phyloP scores from a whole-genome alignment of 805 yeast genomes.

The Zygosaccharomyces pseudorouxii region DNA sequence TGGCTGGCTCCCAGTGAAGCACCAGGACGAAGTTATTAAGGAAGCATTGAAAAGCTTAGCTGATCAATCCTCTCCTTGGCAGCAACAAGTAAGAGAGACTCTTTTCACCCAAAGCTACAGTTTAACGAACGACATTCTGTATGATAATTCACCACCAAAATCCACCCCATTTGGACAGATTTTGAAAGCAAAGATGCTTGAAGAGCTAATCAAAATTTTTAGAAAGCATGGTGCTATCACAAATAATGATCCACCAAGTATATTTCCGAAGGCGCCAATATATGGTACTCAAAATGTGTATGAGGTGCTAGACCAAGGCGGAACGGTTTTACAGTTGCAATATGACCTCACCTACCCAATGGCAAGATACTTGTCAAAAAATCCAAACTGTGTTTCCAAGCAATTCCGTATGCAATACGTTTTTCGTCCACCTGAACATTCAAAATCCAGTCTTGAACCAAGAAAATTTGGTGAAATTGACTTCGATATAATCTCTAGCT shows the following conservation, averaged over 20 bases:
- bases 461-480: slow-evolving; percentile 74
- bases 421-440: slow-evolving; percentile 58
- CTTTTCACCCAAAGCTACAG: slow-evolving; percentile 81
- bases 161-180: slow-evolving; percentile 46
- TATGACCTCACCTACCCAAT: slow-evolving; percentile 86
- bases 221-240: slow-evolving; percentile 83
- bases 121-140: slow-evolving; percentile 77
- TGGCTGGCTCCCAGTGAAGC: slow-evolving; percentile 81
- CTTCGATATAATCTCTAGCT: slow-evolving; percentile 67
- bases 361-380: slow-evolving; percentile 76
- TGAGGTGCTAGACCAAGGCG: slow-evolving; percentile 79
- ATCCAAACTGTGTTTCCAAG: slow-evolving; percentile 44
- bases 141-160: slow-evolving; percentile 46
- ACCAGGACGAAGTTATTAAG: slow-evolving; percentile 83
- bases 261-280: slow-evolving; percentile 80
- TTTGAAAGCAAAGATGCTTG: slow-evolving; percentile 55
- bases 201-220: slow-evolving; percentile 59
- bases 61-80: slow-evolving; percentile 92
- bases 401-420: slow-evolving; percentile 75
- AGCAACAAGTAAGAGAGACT: slow-evolving; percentile 82
- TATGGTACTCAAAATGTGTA: slow-evolving; percentile 63
- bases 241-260: slow-evolving; percentile 53
- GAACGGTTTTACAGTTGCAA: slow-evolving; percentile 83
- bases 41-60: slow-evolving; percentile 83
- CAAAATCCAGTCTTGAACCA: slow-evolving; percentile 61